Evolutionary conservation across 345 rosid genomes (phyloP), one percentile per base, ranked within the genome.

Genomic region (Citrus hindsii): DNA sequence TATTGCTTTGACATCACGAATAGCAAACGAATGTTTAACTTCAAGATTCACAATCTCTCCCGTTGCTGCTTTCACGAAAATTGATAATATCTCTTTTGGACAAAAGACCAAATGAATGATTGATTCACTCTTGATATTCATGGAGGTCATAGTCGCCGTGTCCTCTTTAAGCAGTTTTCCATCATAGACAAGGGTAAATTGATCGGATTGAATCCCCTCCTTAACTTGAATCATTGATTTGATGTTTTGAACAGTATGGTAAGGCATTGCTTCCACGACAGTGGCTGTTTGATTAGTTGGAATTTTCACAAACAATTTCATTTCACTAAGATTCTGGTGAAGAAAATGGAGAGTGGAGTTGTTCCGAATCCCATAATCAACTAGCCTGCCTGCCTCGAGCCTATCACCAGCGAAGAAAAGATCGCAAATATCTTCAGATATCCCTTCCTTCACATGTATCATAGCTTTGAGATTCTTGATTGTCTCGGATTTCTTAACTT

Each of bases 161-260:
- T 48, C 79, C 63, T 85, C 86, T 65, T 81, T 79, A 38, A 85
- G 84, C 7, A 79, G 8, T 12, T 60, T 56, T 48, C 88, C 88
- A 33, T 73, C 68, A 22, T 32, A 79, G 30, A 81, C 51, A 78
- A 87, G 85, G 35, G 60, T 40, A 55, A 77, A 87, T n/a, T n/a
- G 58, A 42, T 78, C 42, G 1, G 69, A 59, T 14, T 64, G 74
- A 63, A 87, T 82, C 21, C 83, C 82, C 72, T 82, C 83, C 48
- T 64, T 76, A 5, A 14, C 67, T 69, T 76, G 69, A 68, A 87
- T 83, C 79, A 61, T 13, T 1, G 70, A 65, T 70, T 83, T 82
- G 62, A 85, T 64, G n/a, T 22, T 48, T 64, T 55, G 64, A n/a
- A 87, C 65, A 5, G 85, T 76, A 51, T 83, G 79, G 46, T 59